Base-by-base conservation (phyloP, 1,284 basidiomycete species). In the Phellopilus nigrolimitatus region DNA sequence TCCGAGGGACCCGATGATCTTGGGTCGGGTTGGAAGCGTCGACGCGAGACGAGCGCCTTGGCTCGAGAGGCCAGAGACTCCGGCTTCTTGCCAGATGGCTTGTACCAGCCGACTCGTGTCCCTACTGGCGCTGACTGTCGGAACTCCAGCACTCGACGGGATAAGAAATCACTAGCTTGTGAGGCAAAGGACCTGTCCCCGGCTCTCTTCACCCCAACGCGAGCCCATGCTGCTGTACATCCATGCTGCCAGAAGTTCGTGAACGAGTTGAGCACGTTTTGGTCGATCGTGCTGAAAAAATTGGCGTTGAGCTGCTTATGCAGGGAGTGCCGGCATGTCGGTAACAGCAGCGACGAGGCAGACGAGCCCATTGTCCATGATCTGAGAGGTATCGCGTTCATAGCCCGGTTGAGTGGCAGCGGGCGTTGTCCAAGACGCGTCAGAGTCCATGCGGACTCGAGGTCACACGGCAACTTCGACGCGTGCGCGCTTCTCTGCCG, bases 91-190 rank as follows among this genome's bases (percentile, higher is more conserved):
- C 10, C n/a, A n/a, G 30, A 19, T 5, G 42, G 39, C 10, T 30
- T 28, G 27, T 45, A 47, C 50, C 50, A 52, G 6, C 44, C 44
- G 15, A 52, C 10, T 4, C 50, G 43, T 4, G 50, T 40, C 24
- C 25, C 27, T 1, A 36, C 17, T 8, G 43, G 25, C 25, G 8
- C 2, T 12, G 50, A 39, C 9, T 17, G 24, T 22, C 50, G 44
- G 36, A 47, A 40, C 9, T 24, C 27, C 25, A 52, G 36, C 6
- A 25, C 4, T 3, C 45, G 44, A 12, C 28, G 41, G 19, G 41
- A 34, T 12, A 49, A 6, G 13, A 47, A 36, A 19, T 37, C 15
- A 19, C 4, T 36, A 3, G 33, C n/a, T 15, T 47, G 45, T 13
- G 40, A 22, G 19, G 13, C n/a, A 22, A 7, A 22, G 40, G 4